Conservation (phyloP, 2,329 filamentous ascomycete genomes). For the Thermoascus crustaceus region DNA sequence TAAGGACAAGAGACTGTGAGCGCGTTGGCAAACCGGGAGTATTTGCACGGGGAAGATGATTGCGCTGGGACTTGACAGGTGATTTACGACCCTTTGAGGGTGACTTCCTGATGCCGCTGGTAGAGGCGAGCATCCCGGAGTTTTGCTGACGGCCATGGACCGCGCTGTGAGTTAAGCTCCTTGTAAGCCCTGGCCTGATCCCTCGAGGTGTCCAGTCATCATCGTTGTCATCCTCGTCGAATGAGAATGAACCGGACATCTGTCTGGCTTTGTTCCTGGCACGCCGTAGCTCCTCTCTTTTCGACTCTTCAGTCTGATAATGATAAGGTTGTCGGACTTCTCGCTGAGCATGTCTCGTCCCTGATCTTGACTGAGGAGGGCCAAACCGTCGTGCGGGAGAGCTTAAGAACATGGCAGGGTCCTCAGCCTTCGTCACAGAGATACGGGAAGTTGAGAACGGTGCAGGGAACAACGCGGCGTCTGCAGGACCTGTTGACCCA, state of each 20-base stretch:
- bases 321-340: slow-evolving; percentile 39
- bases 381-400: slow-evolving; percentile 42
- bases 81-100: slow-evolving; percentile 37
- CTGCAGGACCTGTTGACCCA: slow-evolving; percentile 20
- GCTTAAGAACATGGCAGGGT: slow-evolving; percentile 40
- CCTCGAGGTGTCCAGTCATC: slow-evolving; percentile 27
- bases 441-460: slow-evolving; percentile 39
- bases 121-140: slow-evolving; percentile 24
- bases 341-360: slow-evolving; percentile 17
- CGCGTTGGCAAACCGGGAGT: slow-evolving; percentile 25
- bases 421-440: slow-evolving; percentile 31
- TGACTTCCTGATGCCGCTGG: slow-evolving; percentile 32
- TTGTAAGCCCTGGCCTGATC: slow-evolving; percentile 28
- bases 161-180: slow-evolving; percentile 35
- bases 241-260: slow-evolving; percentile 17
- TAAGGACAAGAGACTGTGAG: slow-evolving; percentile 37
- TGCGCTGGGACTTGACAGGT: slow-evolving; percentile 30
- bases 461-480: slow-evolving; percentile 33
- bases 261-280: slow-evolving; percentile 22
- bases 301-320: slow-evolving; percentile 42
- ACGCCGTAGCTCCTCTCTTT: slow-evolving; percentile 33
- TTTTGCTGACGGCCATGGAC: slow-evolving; percentile 23
- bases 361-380: slow-evolving; percentile 25
- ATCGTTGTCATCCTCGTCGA: slow-evolving; percentile 26
- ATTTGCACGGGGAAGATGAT: slow-evolving; percentile 24